These are phyloP conservation scores for Saksenaea vasiformis DNA, from an alignment of 371 early-diverging fungal species.

Conservation along the genomic window DNA sequence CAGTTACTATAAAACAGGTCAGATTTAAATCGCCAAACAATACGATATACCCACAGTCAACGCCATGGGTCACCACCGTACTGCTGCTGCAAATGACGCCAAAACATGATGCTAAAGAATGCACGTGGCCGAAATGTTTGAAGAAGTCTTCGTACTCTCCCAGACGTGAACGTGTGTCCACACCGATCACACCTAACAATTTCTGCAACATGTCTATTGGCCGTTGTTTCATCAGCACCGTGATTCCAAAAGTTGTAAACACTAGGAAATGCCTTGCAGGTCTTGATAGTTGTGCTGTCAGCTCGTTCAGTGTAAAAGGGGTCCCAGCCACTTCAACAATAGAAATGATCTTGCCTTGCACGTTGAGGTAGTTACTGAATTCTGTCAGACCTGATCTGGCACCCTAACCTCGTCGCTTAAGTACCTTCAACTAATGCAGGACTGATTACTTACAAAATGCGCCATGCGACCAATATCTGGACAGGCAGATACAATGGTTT, in stretches of 20 bases:
- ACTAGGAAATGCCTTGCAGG: slow-evolving; percentile 71
- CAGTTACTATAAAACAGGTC: background rate
- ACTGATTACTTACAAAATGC: slow-evolving; percentile 8
- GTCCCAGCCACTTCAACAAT: slow-evolving; percentile 58
- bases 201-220: slow-evolving; percentile 77
- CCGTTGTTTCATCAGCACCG: slow-evolving; percentile 67
- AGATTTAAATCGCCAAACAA: background rate
- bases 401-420: slow-evolving; percentile 5
- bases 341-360: slow-evolving; percentile 82
- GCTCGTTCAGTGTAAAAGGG: slow-evolving; percentile 56
- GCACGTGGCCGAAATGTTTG: slow-evolving; percentile 54
- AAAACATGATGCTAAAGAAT: slow-evolving; percentile 69
- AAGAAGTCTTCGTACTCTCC: slow-evolving; percentile 58
- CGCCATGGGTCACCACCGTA: slow-evolving; percentile 5
- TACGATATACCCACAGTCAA: slow-evolving; percentile 9
- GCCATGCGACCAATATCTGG: slow-evolving; percentile 64
- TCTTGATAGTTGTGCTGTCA: slow-evolving; percentile 55
- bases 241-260: slow-evolving; percentile 77
- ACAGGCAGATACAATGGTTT: slow-evolving; percentile 59
- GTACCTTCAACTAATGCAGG: background rate
- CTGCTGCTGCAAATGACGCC: slow-evolving; percentile 49
- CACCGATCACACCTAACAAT: slow-evolving; percentile 31
- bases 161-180: slow-evolving; percentile 26
- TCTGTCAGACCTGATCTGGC: slow-evolving; percentile 19
- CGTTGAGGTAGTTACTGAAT: slow-evolving; percentile 15